Conservation (phyloP, 2,329 filamentous ascomycete species). For the Talaromyces atroroseus region DNA sequence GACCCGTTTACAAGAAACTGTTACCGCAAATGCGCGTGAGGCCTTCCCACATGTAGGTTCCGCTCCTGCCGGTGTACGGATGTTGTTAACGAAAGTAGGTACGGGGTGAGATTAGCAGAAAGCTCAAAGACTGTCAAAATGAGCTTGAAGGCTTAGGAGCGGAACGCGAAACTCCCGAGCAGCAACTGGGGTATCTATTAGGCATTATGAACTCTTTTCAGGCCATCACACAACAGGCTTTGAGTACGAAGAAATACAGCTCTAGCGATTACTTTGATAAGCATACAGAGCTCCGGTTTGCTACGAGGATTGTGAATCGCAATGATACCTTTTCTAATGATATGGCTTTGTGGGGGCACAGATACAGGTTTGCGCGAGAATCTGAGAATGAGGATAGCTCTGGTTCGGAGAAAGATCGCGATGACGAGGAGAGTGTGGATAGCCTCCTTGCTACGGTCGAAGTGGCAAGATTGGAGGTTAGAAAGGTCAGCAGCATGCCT, state of each 20-base stretch:
- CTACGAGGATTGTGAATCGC: background rate
- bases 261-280: background rate
- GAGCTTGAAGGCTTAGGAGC: background rate
- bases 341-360: no score
- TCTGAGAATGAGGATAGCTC: no score
- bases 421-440: no score
- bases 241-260: background rate
- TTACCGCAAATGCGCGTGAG: slow-evolving; percentile 37
- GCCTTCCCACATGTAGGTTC: slow-evolving; percentile 40
- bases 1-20: slow-evolving; percentile 37
- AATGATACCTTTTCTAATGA: background rate
- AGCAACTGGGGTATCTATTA: background rate
- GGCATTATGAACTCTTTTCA: background rate
- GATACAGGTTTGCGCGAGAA: no score
- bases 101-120: background rate
- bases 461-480: no score
- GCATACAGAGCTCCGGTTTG: background rate
- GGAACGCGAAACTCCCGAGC: background rate
- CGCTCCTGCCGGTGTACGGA: background rate
- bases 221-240: background rate
- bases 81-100: background rate
- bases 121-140: background rate
- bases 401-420: no score
- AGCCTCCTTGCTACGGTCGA: no score
- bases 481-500: background rate